phyloP scores from a whole-genome alignment of 2,329 filamentous ascomycete genomes.

The Neoascochyta sp. region DNA sequence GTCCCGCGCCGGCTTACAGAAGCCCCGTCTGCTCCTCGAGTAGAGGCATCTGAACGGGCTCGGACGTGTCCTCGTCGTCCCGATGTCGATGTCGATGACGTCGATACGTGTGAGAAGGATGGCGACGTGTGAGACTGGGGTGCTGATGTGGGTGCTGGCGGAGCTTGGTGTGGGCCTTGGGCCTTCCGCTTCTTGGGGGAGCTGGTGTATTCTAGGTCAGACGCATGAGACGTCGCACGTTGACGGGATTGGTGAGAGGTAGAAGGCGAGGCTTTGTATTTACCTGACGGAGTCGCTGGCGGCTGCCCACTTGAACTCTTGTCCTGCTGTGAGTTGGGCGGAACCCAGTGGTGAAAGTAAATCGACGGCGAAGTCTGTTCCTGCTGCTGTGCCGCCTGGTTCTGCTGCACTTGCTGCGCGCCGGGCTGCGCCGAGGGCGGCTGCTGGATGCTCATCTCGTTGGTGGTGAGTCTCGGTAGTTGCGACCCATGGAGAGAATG shows the following conservation, averaged over 20 bases:
- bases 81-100: slow-evolving; percentile 52
- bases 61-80: slow-evolving; percentile 60
- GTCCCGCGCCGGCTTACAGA: slow-evolving; percentile 34
- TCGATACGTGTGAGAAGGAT: slow-evolving; percentile 55
- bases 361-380: slow-evolving; percentile 68
- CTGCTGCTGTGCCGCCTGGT: slow-evolving; percentile 54
- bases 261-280: slow-evolving; percentile 43
- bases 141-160: slow-evolving; percentile 51
- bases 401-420: slow-evolving; percentile 43
- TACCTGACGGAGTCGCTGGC: slow-evolving; percentile 69
- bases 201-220: slow-evolving; percentile 62
- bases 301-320: slow-evolving; percentile 56
- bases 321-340: slow-evolving; percentile 63
- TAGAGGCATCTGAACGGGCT: slow-evolving; percentile 61
- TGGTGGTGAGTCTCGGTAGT: slow-evolving; percentile 51
- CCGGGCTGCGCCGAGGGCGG: slow-evolving; percentile 41
- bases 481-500: slow-evolving; percentile 46
- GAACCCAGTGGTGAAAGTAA: slow-evolving; percentile 92
- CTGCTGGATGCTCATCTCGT: slow-evolving; percentile 50
- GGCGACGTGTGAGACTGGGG: slow-evolving; percentile 47
- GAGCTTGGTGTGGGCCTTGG: slow-evolving; percentile 49
- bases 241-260: slow-evolving; percentile 36
- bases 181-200: slow-evolving; percentile 86
- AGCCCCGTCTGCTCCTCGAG: slow-evolving; percentile 32
- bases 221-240: slow-evolving; percentile 50